phyloP scores from a whole-genome alignment of 352 stramenopile species.

The Halophytophthora polymorphica region DNA sequence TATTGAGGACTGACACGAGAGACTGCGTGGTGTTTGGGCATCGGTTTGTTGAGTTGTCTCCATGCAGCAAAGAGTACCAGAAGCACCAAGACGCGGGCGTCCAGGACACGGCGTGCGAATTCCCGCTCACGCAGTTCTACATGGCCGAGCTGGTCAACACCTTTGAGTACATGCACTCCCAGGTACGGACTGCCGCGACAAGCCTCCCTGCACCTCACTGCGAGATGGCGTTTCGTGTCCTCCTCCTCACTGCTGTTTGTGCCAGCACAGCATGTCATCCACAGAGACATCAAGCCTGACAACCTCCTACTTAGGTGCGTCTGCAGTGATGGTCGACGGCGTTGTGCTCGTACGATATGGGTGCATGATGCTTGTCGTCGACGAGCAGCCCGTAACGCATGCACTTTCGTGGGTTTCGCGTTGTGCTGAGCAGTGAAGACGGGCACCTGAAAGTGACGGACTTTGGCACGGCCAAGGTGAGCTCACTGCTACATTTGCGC shows the following conservation, averaged over 20 bases:
- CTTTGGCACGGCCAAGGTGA: conserved; percentile 86
- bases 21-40: conserved; percentile 4
- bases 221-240: background rate
- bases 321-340: conserved; percentile 1
- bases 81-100: conserved; percentile 58
- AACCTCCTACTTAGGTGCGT: conserved; percentile 82
- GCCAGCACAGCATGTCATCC: conserved; percentile 87
- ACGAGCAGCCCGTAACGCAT: background rate
- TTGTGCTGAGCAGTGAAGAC: conserved; percentile 28
- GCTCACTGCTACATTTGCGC: background rate
- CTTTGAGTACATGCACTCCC: conserved; percentile 93
- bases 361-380: background rate
- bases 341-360: background rate
- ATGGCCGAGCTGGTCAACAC: conserved; percentile 91
- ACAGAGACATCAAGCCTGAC: conserved; percentile 95
- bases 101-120: conserved; percentile 56
- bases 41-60: background rate
- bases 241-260: conserved; percentile 5
- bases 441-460: conserved; percentile 90
- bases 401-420: background rate
- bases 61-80: conserved; percentile 38
- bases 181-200: conserved; percentile 33
- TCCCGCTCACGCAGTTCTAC: conserved; percentile 89
- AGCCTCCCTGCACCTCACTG: background rate
- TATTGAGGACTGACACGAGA: background rate